Percentiles rank a stretch among this genome's conserved stretches.
These are phyloP conservation scores for Pseudogymnoascus sp. DNA, from an alignment of 2,329 filamentous ascomycete genomes.

Conservation along the genomic window DNA sequence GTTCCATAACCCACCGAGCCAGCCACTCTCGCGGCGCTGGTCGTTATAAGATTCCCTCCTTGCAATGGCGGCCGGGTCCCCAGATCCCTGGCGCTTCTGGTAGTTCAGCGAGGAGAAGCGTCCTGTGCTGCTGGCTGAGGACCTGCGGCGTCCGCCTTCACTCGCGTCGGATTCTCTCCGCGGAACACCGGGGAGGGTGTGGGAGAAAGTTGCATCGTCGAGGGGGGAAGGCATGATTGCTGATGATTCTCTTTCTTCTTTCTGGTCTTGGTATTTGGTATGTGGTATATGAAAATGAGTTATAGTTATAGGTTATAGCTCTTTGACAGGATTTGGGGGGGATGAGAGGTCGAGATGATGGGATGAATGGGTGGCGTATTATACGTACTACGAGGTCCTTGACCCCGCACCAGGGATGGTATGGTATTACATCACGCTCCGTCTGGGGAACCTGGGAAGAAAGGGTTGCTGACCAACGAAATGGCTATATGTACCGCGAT, in stretches of 20 bases:
- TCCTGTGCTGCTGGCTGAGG: not conserved
- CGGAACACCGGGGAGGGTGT: not conserved
- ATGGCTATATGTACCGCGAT: not conserved
- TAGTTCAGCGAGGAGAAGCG: not conserved
- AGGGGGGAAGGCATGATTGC: not conserved
- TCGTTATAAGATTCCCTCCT: constrained; percentile 7
- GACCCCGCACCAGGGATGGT: not conserved
- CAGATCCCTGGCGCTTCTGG: not conserved
- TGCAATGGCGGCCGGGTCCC: not conserved
- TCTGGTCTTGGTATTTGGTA: not conserved
- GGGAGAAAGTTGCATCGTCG: not conserved
- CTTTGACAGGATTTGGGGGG: not conserved
- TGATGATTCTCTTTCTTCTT: not conserved
- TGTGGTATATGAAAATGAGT: not conserved
- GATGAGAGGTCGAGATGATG: not conserved
- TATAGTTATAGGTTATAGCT: not conserved
- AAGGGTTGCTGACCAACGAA: constrained; percentile 1
- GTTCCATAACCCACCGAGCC: constrained; percentile 33
- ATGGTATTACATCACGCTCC: not conserved
- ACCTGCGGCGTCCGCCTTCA: not conserved
- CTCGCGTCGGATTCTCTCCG: not conserved
- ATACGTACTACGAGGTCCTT: constrained; percentile 7
- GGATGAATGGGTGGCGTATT: not conserved
- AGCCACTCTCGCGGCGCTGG: not conserved
- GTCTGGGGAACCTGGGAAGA: constrained; percentile 2